phyloP scores from a whole-genome alignment of 2,329 filamentous ascomycete genomes.

The Fonsecaea monophora region DNA sequence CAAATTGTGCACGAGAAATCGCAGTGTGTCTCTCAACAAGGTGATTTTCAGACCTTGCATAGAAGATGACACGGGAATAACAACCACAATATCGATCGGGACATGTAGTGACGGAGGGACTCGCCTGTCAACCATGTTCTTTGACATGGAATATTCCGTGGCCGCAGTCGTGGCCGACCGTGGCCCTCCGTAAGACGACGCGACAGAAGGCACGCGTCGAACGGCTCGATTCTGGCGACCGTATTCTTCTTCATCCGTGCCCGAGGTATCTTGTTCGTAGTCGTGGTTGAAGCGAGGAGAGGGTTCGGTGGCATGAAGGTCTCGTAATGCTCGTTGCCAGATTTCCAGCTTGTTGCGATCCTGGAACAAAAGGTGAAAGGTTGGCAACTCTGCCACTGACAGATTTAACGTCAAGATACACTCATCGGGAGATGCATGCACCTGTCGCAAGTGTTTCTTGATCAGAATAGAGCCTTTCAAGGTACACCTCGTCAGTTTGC shows the following conservation, averaged over 20 bases:
- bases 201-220: constrained; percentile 79
- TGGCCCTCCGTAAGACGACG: constrained; percentile 79
- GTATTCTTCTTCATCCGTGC: constrained; percentile 88
- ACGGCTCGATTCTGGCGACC: constrained; percentile 56
- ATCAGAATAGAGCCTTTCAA: constrained; percentile 97
- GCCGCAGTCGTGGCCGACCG: constrained; percentile 86
- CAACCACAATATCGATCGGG: constrained; percentile 92
- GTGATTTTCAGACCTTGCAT: constrained; percentile 99
- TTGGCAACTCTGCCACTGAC: constrained; percentile 88
- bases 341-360: constrained; percentile 82
- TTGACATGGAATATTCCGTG: constrained; percentile 86
- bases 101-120: constrained; percentile 73
- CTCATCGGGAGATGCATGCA: constrained; percentile 75
- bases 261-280: constrained; percentile 79
- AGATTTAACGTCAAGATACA: constrained; percentile 86
- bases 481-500: constrained; percentile 77
- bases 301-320: constrained; percentile 75
- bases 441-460: constrained; percentile 94
- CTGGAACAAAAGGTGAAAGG: constrained; percentile 90
- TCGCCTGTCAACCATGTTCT: constrained; percentile 46
- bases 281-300: constrained; percentile 68
- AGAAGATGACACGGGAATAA: constrained; percentile 95
- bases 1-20: constrained; percentile 87
- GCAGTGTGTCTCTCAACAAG: constrained; percentile 85
- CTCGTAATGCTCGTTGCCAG: constrained; percentile 86